A percentile compares a stretch with the other conserved stretches of the same genome.
Conservation (phyloP, 192 early-diverging fungal species). For the Mortierella hygrophila region DNA sequence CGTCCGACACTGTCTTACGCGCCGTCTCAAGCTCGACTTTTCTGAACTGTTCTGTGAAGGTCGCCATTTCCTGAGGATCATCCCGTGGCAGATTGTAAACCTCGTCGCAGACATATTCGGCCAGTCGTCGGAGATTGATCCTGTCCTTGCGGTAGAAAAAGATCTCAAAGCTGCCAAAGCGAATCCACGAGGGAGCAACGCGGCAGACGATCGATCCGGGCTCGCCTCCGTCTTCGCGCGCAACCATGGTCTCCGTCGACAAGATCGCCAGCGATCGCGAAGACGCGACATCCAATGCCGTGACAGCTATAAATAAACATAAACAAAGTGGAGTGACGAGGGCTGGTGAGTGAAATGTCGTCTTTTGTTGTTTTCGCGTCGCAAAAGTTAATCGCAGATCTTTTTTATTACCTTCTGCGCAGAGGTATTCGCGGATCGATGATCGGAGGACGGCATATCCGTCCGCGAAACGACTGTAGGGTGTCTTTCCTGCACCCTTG, state of each 20-base stretch:
- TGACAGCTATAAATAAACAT: conserved; percentile 54
- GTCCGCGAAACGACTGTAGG: conserved; percentile 89
- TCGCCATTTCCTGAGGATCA: conserved; percentile 23
- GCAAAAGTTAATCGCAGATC: neutral
- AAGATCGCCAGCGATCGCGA: conserved; percentile 82
- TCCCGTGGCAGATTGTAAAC: conserved; percentile 64
- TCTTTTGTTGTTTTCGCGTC: neutral
- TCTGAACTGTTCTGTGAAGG: conserved; percentile 17
- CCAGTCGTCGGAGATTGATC: conserved; percentile 65
- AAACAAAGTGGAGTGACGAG: neutral
- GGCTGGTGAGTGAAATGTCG: conserved; percentile 1
- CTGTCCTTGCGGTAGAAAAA: conserved; percentile 77
- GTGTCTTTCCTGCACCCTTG: conserved; percentile 89
- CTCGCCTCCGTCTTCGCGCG: conserved; percentile 77
- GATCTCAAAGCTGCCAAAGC: conserved; percentile 92
- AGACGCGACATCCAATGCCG: conserved; percentile 79
- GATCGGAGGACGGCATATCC: conserved; percentile 90
- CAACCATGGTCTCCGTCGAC: conserved; percentile 69
- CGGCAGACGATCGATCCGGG: conserved; percentile 82
- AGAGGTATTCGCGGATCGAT: conserved; percentile 88
- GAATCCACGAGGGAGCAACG: conserved; percentile 83
- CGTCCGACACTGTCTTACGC: neutral
- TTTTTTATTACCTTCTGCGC: conserved; percentile 67
- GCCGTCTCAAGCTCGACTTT: neutral
- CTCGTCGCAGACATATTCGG: conserved; percentile 77